A percentile compares a stretch with the other conserved stretches of the same genome.
phyloP scores from a whole-genome alignment of 805 yeast species.

The Teunomyces aglyptinius region DNA sequence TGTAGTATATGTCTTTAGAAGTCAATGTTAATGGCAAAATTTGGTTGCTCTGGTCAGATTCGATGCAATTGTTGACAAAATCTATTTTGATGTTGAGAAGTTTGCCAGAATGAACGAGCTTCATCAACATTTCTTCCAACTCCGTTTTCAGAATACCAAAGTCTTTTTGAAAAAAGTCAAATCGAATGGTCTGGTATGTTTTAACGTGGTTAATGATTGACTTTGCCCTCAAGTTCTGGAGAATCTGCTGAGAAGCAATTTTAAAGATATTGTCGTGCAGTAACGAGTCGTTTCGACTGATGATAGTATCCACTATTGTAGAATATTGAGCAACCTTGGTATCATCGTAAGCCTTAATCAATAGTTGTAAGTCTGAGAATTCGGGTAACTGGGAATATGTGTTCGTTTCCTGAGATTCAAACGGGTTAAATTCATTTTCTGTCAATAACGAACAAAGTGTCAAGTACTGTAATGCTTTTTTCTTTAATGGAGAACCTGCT shows the following conservation, averaged over 20 bases:
- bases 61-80: conserved; percentile 23
- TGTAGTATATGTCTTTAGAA: conserved; percentile 20
- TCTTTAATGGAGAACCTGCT: conserved; percentile 47
- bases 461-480: conserved; percentile 57
- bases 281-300: conserved; percentile 21
- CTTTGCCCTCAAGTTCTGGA: conserved; percentile 30
- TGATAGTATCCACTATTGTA: conserved; percentile 15
- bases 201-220: conserved; percentile 26
- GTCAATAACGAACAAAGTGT: conserved; percentile 60
- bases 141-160: conserved; percentile 18
- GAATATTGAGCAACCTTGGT: conserved; percentile 22
- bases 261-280: conserved; percentile 29
- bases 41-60: conserved; percentile 8
- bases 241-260: conserved; percentile 24
- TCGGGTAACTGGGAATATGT: conserved; percentile 42
- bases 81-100: conserved; percentile 27
- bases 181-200: conserved; percentile 29
- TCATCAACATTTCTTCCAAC: conserved; percentile 28
- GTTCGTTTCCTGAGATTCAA: conserved; percentile 69
- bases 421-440: conserved; percentile 67
- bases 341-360: conserved; percentile 32
- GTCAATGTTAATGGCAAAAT: conserved; percentile 19
- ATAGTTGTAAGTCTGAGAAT: conserved; percentile 23
- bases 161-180: conserved; percentile 23
- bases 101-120: conserved; percentile 29